Percentiles rank a stretch among this genome's conserved stretches.
Conservation (phyloP, 1,139 yeast genomes). For the Candida tetrigidarum region DNA sequence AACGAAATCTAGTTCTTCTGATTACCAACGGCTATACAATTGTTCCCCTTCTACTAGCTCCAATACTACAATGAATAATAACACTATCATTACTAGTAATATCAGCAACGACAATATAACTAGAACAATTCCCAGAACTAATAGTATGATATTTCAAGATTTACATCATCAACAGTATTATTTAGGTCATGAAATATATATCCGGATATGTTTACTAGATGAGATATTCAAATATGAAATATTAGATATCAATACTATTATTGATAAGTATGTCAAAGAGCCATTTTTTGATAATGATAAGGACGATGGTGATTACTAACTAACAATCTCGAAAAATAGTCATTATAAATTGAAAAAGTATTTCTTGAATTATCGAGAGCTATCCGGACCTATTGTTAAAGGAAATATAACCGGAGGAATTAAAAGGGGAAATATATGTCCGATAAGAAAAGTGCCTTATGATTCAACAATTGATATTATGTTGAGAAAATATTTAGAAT, state of each 20-base stretch:
- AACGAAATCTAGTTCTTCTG: too few relatives aligned
- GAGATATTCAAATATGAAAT: constrained; percentile 16
- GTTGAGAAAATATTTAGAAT: constrained; percentile 16
- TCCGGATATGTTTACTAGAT: constrained; percentile 16
- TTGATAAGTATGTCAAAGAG: constrained; percentile 13
- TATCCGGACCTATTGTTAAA: neutral
- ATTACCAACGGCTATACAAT: neutral
- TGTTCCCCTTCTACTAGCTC: too few relatives aligned
- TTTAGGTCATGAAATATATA: constrained; percentile 15
- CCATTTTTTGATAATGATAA: too few relatives aligned
- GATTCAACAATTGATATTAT: constrained; percentile 13
- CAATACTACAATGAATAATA: too few relatives aligned
- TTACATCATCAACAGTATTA: constrained; percentile 1
- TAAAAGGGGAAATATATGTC: neutral
- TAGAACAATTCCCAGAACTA: neutral
- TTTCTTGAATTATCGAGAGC: constrained; percentile 10
- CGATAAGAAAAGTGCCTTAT: constrained; percentile 1
- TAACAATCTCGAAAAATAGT: constrained; percentile 3
- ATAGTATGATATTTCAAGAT: neutral
- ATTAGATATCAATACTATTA: constrained; percentile 12
- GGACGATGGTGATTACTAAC: too few relatives aligned
- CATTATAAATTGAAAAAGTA: constrained; percentile 14
- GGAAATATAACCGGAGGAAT: neutral
- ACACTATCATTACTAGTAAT: neutral
- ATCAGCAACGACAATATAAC: neutral